Evolutionary conservation across 2,329 filamentous ascomycete genomes (phyloP), one percentile per base, ranked within the genome.

Genomic region (Phialemoniopsis sp.): DNA sequence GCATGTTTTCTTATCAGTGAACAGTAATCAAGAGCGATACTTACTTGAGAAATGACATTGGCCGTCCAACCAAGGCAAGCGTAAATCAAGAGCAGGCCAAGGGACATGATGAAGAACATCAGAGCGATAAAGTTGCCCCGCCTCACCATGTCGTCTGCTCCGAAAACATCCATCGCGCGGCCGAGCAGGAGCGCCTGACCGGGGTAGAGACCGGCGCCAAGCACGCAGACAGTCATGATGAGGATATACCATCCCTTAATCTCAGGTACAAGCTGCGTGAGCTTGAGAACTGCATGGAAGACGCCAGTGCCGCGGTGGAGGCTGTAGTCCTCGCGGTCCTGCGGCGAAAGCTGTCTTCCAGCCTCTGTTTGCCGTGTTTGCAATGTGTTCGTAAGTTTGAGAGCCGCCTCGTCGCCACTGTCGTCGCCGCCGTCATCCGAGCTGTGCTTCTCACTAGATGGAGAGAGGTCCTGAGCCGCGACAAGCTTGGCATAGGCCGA

Each of bases 51-150:
- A n/a, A 63, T 50, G 6, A 49, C 43, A 40, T 66, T 68, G 13
- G 61, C 58, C 3, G 52, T 34, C 41, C 50, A 63, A 3, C 66
- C 65, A 29, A 67, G 47, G 8, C 48, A 34, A 34, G 63, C 63
- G 47, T 77, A 78, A 9, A 62, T 57, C 1, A 73, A 33, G 1
- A 72, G 55, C 13, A 62, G 59, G 4, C 62, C 70, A 4, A 57
- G 54, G 4, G 69, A 63, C 40, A 70, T 48, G 2, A 66, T 55
- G 33, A 71, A 63, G 37, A 78, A 78, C 73, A 79, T 78, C 37
- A 67, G 58, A 0, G 73, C 67, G 55, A 64, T 77, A 47, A 77
- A 78, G 49, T 79, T 65, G 8, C 72, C 74, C 1, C 52, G 51
- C 3, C 55, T 43, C 6, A 52, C 52, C 56, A 66, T 60, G 4